Conservation (phyloP, 2,329 filamentous ascomycete genomes). For the Aspergillus fumigatiaffinis region DNA sequence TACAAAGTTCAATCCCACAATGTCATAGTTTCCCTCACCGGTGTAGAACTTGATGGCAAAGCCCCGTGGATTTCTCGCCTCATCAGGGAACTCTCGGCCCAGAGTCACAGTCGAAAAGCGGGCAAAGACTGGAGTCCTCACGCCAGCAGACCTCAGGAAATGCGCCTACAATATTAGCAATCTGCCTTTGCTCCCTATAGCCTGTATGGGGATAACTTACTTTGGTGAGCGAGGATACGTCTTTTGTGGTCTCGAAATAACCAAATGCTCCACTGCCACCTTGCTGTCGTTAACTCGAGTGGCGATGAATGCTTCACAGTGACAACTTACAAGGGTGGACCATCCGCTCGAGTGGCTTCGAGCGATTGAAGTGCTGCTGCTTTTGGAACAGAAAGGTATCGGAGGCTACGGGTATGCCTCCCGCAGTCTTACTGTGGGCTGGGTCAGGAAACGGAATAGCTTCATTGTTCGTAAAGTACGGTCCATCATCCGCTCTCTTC, state of each 20-base stretch:
- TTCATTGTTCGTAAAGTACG: conserved; percentile 55
- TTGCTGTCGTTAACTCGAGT: not conserved
- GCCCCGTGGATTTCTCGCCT: conserved; percentile 45
- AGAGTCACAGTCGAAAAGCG: conserved; percentile 46
- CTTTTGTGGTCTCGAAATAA: conserved; percentile 23
- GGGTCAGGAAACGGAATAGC: conserved; percentile 50
- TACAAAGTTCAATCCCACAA: conserved; percentile 46
- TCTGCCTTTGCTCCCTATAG: too few species aligned
- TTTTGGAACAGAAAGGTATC: conserved; percentile 53
- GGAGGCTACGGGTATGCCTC: conserved; percentile 49
- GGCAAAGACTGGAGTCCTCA: conserved; percentile 43
- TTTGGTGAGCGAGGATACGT: conserved; percentile 14
- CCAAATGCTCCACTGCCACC: conserved; percentile 22
- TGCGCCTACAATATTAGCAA: conserved; percentile 25
- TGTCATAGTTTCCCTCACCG: conserved; percentile 48
- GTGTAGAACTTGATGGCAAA: conserved; percentile 52
- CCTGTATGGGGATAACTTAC: not conserved
- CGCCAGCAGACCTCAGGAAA: conserved; percentile 38
- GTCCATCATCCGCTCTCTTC: conserved; percentile 47
- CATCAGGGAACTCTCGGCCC: conserved; percentile 43
- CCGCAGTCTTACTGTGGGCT: conserved; percentile 51
- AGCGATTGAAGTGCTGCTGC: conserved; percentile 55
- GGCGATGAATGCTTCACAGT: not conserved
- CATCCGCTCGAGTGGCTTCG: conserved; percentile 48
- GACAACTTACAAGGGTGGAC: conserved; percentile 21